A percentile compares a stretch with the other conserved stretches of the same genome.
phyloP scores from a whole-genome alignment of 225 moss, liverwort and hornwort genomes.

The Asterella californica region DNA sequence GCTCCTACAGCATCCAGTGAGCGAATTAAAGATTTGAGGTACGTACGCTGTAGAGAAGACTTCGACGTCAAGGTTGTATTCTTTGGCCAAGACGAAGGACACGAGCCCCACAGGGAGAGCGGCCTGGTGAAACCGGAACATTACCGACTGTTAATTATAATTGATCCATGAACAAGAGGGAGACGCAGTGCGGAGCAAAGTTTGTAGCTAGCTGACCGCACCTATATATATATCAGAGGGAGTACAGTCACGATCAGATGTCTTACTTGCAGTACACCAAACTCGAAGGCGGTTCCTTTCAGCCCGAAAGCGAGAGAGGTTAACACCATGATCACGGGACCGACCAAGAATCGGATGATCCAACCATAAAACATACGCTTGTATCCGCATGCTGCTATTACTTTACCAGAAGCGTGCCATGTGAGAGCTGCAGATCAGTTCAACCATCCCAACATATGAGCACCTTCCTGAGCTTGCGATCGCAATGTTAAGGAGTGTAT shows the following conservation, averaged over 20 bases:
- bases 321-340: slow-evolving; percentile 38
- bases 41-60: slow-evolving; percentile 42
- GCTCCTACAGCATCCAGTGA: too few relatives aligned
- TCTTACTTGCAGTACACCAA: slow-evolving; percentile 42
- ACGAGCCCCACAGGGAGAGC: slow-evolving; percentile 40
- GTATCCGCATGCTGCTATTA: slow-evolving; percentile 34
- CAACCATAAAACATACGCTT: slow-evolving; percentile 30
- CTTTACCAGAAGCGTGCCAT: slow-evolving; percentile 33
- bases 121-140: slow-evolving; percentile 17
- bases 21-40: neutral
- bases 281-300: slow-evolving; percentile 23
- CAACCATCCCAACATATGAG: too few relatives aligned
- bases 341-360: slow-evolving; percentile 39
- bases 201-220: too few relatives aligned
- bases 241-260: neutral
- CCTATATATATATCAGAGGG: too few relatives aligned
- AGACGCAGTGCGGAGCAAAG: neutral
- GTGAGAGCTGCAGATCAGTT: slow-evolving; percentile 30
- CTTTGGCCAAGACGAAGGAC: slow-evolving; percentile 41
- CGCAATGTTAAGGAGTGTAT: too few relatives aligned
- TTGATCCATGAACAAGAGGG: too few relatives aligned
- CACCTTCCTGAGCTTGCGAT: too few relatives aligned
- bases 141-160: neutral
- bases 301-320: slow-evolving; percentile 31
- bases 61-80: slow-evolving; percentile 34